Conservation (phyloP, 352 stramenopile species). For the Pythium aquatile region DNA sequence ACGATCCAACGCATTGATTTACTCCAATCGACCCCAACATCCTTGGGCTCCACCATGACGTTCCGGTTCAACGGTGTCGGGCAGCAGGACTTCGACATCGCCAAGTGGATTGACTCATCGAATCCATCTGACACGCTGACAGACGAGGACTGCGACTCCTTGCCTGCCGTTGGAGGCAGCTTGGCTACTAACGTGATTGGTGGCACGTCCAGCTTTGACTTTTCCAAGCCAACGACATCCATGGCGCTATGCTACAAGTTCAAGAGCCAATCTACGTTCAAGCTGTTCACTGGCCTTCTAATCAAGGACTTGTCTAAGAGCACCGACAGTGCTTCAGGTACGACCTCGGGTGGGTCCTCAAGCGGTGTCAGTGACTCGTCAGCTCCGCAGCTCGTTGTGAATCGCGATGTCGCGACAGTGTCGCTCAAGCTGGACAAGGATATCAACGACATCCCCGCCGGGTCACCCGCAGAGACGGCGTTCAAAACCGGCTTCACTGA, state of each 20-base stretch:
- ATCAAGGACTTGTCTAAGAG: slow-evolving; percentile 35
- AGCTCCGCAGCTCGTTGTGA: slow-evolving; percentile 39
- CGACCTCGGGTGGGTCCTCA: background rate
- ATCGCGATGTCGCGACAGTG: slow-evolving; percentile 47
- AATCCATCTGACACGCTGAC: slow-evolving; percentile 14
- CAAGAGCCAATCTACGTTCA: slow-evolving; percentile 38
- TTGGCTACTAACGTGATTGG: slow-evolving; percentile 35
- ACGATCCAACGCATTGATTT: slow-evolving; percentile 50
- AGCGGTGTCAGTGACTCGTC: slow-evolving; percentile 29
- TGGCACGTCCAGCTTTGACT: slow-evolving; percentile 39
- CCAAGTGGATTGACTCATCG: slow-evolving; percentile 48
- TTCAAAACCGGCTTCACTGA: slow-evolving; percentile 50
- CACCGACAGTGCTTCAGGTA: slow-evolving; percentile 8
- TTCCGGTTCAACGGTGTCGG: slow-evolving; percentile 62
- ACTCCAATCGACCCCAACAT: slow-evolving; percentile 31
- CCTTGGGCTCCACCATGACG: slow-evolving; percentile 40
- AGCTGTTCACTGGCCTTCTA: slow-evolving; percentile 44
- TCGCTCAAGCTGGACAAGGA: slow-evolving; percentile 60
- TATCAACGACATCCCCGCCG: slow-evolving; percentile 48
- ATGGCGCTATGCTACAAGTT: slow-evolving; percentile 72
- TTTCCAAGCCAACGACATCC: slow-evolving; percentile 31
- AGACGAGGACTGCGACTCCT: slow-evolving; percentile 43
- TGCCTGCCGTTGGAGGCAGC: slow-evolving; percentile 44
- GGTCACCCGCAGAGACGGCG: slow-evolving; percentile 41
- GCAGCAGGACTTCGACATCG: slow-evolving; percentile 56